Evolutionary conservation across 23 red algal genomes (phyloP).

Genomic region (Gracilaria caudata): DNA sequence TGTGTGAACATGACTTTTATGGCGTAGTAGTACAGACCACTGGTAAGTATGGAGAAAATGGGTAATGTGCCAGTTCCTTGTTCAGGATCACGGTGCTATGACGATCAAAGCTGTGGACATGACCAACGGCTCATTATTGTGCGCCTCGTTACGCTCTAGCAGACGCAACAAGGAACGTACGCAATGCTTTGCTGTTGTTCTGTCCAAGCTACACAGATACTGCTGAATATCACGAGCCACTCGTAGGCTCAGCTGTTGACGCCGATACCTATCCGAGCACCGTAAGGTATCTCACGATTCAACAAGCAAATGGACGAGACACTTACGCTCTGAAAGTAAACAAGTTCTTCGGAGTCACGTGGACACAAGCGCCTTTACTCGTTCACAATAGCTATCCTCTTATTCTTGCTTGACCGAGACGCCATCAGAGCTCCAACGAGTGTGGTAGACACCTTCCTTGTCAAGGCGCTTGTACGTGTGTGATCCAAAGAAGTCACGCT

Average conservation of each 20-base stretch:
- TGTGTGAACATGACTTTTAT: not conserved
- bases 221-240: not conserved
- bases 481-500: conserved; percentile 98
- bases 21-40: not conserved
- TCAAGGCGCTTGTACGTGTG: conserved; percentile 95
- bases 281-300: no score
- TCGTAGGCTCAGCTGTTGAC: not conserved
- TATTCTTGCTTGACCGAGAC: conserved; percentile 70
- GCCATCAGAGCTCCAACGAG: conserved; percentile 85
- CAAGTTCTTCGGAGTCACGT: not conserved
- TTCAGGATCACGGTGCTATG: not conserved
- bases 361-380: not conserved
- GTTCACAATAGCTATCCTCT: not conserved
- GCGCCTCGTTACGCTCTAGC: not conserved
- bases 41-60: not conserved
- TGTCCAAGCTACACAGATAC: conserved; percentile 24
- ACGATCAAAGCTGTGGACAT: not conserved
- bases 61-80: not conserved
- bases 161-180: conserved; percentile 6
- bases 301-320: no score
- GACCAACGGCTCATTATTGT: not conserved
- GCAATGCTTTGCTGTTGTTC: not conserved
- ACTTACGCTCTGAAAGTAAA: not conserved
- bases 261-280: not conserved
- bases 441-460: conserved; percentile 92